A percentile compares a stretch with the other conserved stretches of the same genome.
These are phyloP conservation scores for Citrus sinensis DNA, from an alignment of 345 rosid species.

Conservation along the genomic window DNA sequence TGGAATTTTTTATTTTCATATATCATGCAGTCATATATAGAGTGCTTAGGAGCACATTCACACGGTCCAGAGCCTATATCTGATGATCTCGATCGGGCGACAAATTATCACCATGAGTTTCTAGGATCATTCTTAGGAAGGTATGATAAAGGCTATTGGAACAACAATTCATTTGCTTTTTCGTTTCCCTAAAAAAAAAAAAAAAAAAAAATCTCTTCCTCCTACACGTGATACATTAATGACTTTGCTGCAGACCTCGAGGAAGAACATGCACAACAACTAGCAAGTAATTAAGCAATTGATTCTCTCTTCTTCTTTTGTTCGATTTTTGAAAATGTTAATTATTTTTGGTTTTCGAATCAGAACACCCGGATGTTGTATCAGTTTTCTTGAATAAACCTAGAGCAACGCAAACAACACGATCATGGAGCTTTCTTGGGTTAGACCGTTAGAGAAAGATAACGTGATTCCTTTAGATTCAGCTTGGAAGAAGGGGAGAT, in stretches of 20 bases:
- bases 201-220: slow-evolving; percentile 18
- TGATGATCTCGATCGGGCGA: no score
- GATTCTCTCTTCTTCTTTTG: no score
- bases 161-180: no score
- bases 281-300: slow-evolving; percentile 20
- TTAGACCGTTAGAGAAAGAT: slow-evolving; percentile 24
- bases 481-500: slow-evolving; percentile 45
- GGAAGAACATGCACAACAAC: slow-evolving; percentile 23
- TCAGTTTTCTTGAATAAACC: slow-evolving; percentile 57
- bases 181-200: not conserved
- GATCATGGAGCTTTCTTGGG: slow-evolving; percentile 62
- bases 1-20: no score
- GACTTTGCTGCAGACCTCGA: slow-evolving; percentile 33
- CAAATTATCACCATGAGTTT: no score
- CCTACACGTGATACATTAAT: slow-evolving; percentile 28
- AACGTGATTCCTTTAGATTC: slow-evolving; percentile 34
- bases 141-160: no score
- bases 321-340: no score
- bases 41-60: no score
- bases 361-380: slow-evolving; percentile 57
- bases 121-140: no score
- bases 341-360: not conserved
- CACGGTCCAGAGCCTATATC: no score
- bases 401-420: slow-evolving; percentile 51
- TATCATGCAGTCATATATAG: no score